These are phyloP conservation scores for Berkeleyomyces basicola DNA, from an alignment of 2,329 filamentous ascomycete species.

Conservation along the genomic window DNA sequence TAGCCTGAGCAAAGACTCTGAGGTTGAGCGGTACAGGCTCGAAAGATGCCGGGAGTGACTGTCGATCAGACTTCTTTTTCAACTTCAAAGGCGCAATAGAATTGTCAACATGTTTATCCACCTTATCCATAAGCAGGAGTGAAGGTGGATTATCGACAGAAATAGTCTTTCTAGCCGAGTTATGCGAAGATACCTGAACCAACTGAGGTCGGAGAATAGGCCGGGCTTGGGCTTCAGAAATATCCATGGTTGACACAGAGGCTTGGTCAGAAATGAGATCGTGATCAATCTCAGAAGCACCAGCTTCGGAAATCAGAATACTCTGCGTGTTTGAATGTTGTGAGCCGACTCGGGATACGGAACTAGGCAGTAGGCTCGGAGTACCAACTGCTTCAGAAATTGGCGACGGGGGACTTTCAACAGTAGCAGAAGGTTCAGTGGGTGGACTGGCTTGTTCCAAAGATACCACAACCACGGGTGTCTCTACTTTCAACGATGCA, in stretches of 20 bases:
- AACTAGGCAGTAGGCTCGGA: not conserved
- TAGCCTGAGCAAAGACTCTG: not conserved
- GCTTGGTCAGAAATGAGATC: constrained; percentile 14
- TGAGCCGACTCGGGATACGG: not conserved
- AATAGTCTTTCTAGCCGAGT: not conserved
- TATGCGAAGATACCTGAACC: constrained; percentile 9
- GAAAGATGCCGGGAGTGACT: not conserved
- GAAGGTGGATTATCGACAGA: not conserved
- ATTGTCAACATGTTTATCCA: not conserved
- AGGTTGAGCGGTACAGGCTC: not conserved
- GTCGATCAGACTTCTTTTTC: not conserved
- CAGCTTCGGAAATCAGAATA: not conserved
- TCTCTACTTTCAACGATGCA: not conserved
- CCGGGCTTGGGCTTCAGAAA: constrained; percentile 16
- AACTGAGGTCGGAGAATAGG: constrained; percentile 16
- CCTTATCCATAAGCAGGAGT: not conserved
- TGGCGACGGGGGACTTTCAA: not conserved
- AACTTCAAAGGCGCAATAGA: not conserved
- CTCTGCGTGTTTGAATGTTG: not conserved
- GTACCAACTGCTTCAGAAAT: not conserved
- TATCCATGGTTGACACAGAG: constrained; percentile 17
- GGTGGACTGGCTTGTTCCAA: not conserved
- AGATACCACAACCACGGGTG: not conserved
- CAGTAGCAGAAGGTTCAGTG: not conserved
- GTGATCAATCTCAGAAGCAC: not conserved